Conservation (phyloP, 2,329 filamentous ascomycete species). For the Trichoderma semiorbis region DNA sequence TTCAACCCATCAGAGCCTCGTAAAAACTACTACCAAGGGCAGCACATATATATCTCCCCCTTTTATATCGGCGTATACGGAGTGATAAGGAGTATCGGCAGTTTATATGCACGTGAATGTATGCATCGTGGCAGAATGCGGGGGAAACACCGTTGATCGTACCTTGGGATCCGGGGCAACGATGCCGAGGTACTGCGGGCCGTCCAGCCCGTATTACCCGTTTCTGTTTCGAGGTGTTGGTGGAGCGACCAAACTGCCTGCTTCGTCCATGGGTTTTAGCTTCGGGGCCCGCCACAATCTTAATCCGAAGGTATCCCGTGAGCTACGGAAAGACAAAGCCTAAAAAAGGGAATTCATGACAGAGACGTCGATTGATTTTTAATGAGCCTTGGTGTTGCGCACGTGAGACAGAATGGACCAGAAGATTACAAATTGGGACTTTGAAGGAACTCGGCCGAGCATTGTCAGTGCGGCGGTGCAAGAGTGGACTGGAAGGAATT, state of each 20-base stretch:
- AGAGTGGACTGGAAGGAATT: neutral
- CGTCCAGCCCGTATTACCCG: constrained; percentile 1
- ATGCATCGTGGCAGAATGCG: neutral
- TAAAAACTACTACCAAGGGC: neutral
- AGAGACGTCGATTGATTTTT: neutral
- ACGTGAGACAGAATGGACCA: neutral
- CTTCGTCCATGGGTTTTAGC: neutral
- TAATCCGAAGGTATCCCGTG: neutral
- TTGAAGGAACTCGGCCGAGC: neutral
- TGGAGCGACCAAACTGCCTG: neutral
- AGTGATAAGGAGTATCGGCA: neutral
- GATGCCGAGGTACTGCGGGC: constrained; percentile 12
- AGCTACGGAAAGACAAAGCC: neutral
- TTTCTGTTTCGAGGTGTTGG: neutral
- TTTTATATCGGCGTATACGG: neutral
- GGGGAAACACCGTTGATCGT: neutral
- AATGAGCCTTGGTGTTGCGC: neutral
- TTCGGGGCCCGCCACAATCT: neutral
- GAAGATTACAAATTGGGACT: neutral
- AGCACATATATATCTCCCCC: neutral
- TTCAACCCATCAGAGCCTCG: neutral
- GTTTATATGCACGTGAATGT: neutral
- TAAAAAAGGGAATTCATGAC: neutral
- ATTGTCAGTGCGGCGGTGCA: neutral
- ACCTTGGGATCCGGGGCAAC: neutral